A percentile compares a stretch with the other conserved stretches of the same genome.
phyloP scores from a whole-genome alignment of 2,329 filamentous ascomycete genomes.

The Graphilbum ipis-grandicollis region DNA sequence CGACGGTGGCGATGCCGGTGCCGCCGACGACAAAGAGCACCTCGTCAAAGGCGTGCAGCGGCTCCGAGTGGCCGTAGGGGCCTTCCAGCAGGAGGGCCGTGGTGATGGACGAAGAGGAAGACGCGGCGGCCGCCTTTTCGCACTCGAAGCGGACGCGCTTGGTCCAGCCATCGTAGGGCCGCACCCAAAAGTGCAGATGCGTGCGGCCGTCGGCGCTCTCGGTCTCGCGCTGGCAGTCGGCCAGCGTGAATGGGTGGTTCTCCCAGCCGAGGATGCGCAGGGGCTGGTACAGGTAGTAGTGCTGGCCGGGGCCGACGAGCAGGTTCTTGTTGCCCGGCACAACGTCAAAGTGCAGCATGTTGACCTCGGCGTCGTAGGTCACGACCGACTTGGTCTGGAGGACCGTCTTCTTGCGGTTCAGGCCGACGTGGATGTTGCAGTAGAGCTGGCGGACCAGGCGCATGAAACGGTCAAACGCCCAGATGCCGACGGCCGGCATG shows the following conservation, averaged over 20 bases:
- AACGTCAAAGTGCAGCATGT: constrained; percentile 3
- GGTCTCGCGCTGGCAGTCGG: constrained; percentile 5
- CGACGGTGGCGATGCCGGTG: constrained; percentile 1
- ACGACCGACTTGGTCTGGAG: not conserved
- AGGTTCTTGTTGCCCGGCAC: not conserved
- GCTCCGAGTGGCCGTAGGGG: constrained; percentile 4
- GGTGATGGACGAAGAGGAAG: not conserved
- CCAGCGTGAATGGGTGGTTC: constrained; percentile 31
- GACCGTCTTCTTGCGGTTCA: not conserved
- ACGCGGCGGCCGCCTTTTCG: not conserved
- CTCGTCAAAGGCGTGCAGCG: constrained; percentile 2
- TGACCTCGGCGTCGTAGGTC: not conserved
- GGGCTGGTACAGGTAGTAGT: constrained; percentile 26
- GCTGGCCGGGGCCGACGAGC: constrained; percentile 19
- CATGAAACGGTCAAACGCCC: constrained; percentile 9
- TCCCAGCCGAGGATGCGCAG: constrained; percentile 24
- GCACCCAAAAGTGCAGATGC: constrained; percentile 2
- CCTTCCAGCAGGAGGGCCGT: constrained; percentile 4
- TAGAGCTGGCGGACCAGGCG: constrained; percentile 23
- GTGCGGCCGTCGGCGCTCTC: not conserved
- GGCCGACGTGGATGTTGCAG: constrained; percentile 17
- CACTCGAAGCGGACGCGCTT: constrained; percentile 1
- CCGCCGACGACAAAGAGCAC: constrained; percentile 4
- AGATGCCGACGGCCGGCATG: constrained; percentile 6
- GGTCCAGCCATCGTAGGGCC: constrained; percentile 5